Base-by-base conservation (phyloP, 352 stramenopile genomes). In the Blastocystis sp. region DNA sequence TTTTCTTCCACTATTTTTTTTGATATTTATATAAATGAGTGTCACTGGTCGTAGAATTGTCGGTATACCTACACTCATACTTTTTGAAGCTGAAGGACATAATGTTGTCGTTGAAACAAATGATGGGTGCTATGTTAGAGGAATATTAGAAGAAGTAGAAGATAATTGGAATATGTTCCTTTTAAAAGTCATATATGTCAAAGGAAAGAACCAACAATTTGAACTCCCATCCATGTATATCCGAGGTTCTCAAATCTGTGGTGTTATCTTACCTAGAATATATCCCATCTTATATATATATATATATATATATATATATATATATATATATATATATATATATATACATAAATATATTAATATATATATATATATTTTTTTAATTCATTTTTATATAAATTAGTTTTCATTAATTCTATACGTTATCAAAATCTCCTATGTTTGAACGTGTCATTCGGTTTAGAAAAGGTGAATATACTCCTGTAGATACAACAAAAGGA, bases 41-140 rank as follows among this genome's bases (percentile, higher is more conserved):
- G 52, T 62, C 30, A 52, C 52, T 40, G 52, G 52, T 54, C 48
- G 54, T 39, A 62, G 52, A 52, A 62, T 62, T 10, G 44, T 62
- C n/a, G 52, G 52, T 19, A 48, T 62, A 27, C 52, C 52, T 13
- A 62, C 52, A 5, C 34, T 62, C 16, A 25, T 62, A 2, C 52
- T 62, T 10, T 62, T 54, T 41, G 52, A 62, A 18, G 52, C 52
- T 19, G 52, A 62, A 52, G 52, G 52, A 18, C 54, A 42, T 28
- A 62, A 39, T 5, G 52, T 32, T 46, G 18, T 62, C n/a, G 31
- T 62, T 33, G 39, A 62, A 35, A 62, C 52, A 6, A 30, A 42
- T 19, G 52, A 62, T 52, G 52, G 52, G 27, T 62, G 39, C 18
- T 23, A 54, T 28, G 48, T 49, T 62, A 39, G 52, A 24, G 52